Evolutionary conservation across 345 rosid species (phyloP).

Genomic region (Citrus australasica): DNA sequence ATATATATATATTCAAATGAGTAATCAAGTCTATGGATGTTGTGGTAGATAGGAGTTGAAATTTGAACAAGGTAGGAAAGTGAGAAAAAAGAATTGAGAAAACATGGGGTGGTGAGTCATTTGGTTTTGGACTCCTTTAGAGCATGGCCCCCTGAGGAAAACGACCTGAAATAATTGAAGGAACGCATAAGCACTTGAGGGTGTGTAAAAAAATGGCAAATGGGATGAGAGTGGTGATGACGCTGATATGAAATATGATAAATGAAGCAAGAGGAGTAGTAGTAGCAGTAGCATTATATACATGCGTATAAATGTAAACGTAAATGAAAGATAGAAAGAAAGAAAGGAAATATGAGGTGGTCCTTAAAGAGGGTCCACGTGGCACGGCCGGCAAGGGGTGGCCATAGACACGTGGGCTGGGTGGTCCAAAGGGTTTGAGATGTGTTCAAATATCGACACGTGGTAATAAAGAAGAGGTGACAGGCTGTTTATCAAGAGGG

Average conservation of each 20-base stretch:
- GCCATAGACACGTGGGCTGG: conserved; percentile 40
- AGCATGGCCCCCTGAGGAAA: conserved; percentile 31
- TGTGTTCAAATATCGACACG: conserved; percentile 4
- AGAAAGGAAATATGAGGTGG: conserved; percentile 22
- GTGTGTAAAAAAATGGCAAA: conserved; percentile 9
- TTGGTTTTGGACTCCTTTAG: conserved; percentile 17
- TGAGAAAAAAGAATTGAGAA: neutral
- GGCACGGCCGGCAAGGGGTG: conserved; percentile 50
- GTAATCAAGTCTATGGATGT: neutral
- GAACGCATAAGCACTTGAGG: conserved; percentile 14
- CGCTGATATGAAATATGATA: neutral
- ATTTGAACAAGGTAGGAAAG: neutral
- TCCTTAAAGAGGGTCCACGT: conserved; percentile 39
- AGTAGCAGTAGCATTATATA: neutral
- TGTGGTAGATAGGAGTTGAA: conserved; percentile 5
- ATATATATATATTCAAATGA: neutral
- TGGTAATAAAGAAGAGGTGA: conserved; percentile 18
- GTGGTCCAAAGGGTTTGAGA: conserved; percentile 40
- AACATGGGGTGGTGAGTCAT: conserved; percentile 3
- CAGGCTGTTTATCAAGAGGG: conserved; percentile 33
- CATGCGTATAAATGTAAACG: no score
- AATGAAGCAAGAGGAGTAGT: neutral
- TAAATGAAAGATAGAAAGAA: neutral
- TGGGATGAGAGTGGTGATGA: neutral
- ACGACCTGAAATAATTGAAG: conserved; percentile 43